These are phyloP conservation scores for Hypoxylon cercidicola DNA, from an alignment of 495 filamentous ascomycete species.

Conservation along the genomic window DNA sequence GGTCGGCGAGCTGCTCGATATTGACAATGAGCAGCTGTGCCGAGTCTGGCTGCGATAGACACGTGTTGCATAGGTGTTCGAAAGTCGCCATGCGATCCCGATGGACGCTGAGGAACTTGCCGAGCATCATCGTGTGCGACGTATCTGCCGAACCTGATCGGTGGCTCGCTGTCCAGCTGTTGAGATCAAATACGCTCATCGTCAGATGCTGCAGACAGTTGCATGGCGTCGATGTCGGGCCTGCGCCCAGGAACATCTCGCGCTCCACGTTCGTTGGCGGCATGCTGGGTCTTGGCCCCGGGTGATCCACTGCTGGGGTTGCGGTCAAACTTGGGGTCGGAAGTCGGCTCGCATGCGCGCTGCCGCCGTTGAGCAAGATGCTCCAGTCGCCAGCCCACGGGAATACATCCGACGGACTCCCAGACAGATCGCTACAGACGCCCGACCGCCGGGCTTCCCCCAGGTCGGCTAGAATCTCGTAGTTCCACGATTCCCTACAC, in stretches of 20 bases:
- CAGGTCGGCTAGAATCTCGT: not conserved
- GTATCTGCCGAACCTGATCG: not conserved
- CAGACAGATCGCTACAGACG: not conserved
- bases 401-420: not conserved
- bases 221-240: not conserved
- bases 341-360: not conserved
- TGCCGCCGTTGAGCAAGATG: not conserved
- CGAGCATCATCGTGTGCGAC: not conserved
- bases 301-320: not conserved
- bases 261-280: not conserved
- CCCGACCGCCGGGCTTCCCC: not conserved
- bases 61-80: not conserved
- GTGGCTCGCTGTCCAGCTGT: not conserved
- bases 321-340: not conserved
- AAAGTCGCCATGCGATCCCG: slow-evolving; percentile 1
- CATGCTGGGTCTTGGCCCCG: not conserved
- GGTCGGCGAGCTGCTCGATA: slow-evolving; percentile 1
- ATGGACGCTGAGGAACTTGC: not conserved
- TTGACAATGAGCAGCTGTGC: slow-evolving; percentile 1
- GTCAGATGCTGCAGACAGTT: slow-evolving; percentile 1
- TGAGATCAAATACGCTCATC: slow-evolving; percentile 2
- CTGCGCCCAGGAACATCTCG: not conserved
- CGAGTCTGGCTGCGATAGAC: not conserved
- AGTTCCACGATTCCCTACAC: not conserved
- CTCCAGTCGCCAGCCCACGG: not conserved